A percentile compares a stretch with the other conserved stretches of the same genome.
Evolutionary conservation across 768 basidiomycete genomes (phyloP).

Genomic region (Boletus fagicola): DNA sequence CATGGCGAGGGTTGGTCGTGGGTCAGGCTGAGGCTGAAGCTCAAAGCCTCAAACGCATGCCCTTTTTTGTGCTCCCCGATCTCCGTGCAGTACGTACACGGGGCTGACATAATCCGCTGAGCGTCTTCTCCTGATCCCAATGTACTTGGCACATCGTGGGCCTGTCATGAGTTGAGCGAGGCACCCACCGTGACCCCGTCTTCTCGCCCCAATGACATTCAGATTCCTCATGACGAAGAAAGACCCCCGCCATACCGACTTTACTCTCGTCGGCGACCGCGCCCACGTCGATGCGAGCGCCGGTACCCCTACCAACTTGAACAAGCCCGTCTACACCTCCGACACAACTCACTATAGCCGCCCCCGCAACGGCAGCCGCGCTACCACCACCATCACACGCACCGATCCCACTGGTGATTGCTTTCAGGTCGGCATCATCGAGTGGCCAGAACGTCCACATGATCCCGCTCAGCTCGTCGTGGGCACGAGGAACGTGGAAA

Average conservation of each 20-base stretch:
- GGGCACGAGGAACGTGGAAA: conserved; percentile 26
- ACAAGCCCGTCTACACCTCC: conserved; percentile 12
- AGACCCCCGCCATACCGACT: conserved; percentile 29
- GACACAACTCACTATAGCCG: conserved; percentile 14
- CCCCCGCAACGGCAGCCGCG: conserved; percentile 10
- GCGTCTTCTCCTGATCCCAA: neutral
- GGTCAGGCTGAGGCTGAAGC: too few species aligned
- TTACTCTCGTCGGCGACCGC: conserved; percentile 10
- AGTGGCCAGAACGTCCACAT: conserved; percentile 22
- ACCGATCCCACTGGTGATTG: conserved; percentile 19
- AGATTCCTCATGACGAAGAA: conserved; percentile 22
- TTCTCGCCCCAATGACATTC: conserved; percentile 17
- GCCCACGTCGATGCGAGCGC: accelerated
- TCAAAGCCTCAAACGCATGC: too few species aligned
- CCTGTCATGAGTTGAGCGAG: neutral
- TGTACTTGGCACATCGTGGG: neutral
- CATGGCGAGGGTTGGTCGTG: too few species aligned
- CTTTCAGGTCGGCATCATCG: conserved; percentile 30
- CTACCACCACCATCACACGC: conserved; percentile 27
- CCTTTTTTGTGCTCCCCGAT: too few species aligned
- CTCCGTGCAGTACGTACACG: neutral
- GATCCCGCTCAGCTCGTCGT: conserved; percentile 19
- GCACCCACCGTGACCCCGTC: neutral
- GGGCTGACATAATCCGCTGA: conserved; percentile 12
- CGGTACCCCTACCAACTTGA: too few species aligned